Evolutionary conservation across 345 rosid species (phyloP).

Genomic region (Linum tenue): DNA sequence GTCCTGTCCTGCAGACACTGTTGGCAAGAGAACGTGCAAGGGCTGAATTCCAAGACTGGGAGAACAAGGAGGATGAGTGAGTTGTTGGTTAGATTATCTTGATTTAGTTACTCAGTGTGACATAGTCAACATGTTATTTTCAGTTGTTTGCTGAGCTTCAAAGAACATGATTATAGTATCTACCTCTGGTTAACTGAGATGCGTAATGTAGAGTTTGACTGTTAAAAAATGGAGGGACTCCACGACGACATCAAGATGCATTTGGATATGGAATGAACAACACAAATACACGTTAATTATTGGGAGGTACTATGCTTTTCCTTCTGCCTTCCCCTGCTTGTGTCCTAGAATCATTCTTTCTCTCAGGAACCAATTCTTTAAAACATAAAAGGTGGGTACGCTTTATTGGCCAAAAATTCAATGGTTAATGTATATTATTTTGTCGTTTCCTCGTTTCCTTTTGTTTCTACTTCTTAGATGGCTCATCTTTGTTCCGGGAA

Average conservation of each 20-base stretch:
- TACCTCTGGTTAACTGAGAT: too few species aligned
- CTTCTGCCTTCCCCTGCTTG: not conserved
- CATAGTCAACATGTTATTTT: not conserved
- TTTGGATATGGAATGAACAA: constrained; percentile 75
- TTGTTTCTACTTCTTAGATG: too few species aligned
- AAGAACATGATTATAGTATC: constrained; percentile 42
- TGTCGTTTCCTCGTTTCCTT: too few species aligned
- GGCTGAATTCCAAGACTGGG: constrained; percentile 97
- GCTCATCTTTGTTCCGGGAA: too few species aligned
- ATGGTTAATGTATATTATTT: too few species aligned
- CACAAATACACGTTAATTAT: constrained; percentile 56
- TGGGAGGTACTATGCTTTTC: constrained; percentile 63
- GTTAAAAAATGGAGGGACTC: constrained; percentile 87
- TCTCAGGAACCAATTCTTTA: too few species aligned
- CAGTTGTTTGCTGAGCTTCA: constrained; percentile 11
- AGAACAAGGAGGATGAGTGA: constrained; percentile 95
- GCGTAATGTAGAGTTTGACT: constrained; percentile 65
- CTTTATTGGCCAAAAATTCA: too few species aligned
- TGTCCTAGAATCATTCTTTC: too few species aligned
- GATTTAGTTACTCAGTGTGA: not conserved
- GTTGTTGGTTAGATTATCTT: not conserved
- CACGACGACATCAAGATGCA: constrained; percentile 96
- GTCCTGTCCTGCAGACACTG: constrained; percentile 44
- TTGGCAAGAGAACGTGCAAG: constrained; percentile 94
- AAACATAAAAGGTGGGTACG: too few species aligned